These are phyloP conservation scores for Bruguiera sexangula DNA, from an alignment of 345 rosid species.

Conservation along the genomic window DNA sequence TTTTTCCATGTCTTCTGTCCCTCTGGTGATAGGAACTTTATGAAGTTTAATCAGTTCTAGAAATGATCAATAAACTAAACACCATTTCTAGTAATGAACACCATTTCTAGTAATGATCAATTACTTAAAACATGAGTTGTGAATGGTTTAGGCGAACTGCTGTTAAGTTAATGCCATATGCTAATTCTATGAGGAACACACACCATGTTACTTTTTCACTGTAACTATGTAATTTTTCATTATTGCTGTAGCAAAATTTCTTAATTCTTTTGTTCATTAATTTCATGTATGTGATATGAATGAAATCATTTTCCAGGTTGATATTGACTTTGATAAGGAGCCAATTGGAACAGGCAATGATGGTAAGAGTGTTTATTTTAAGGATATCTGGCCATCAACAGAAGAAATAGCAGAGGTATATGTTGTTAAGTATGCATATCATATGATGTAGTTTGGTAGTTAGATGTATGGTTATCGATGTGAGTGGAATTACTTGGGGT, in stretches of 20 bases:
- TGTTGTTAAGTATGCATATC: constrained; percentile 2
- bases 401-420: constrained; percentile 90
- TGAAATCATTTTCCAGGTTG: constrained; percentile 48
- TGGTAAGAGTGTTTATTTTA: constrained; percentile 71
- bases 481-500: constrained; percentile 15
- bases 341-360: constrained; percentile 87
- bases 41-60: background rate
- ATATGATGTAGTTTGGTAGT: background rate
- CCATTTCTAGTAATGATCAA: too few relatives aligned
- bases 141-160: background rate
- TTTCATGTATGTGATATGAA: background rate
- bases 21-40: background rate
- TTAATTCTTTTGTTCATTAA: background rate
- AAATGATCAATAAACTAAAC: background rate
- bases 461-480: constrained; percentile 1
- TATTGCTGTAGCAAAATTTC: background rate
- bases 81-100: too few relatives aligned
- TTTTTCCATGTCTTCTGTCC: background rate
- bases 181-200: background rate
- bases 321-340: constrained; percentile 86
- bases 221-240: background rate
- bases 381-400: constrained; percentile 90
- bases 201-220: background rate
- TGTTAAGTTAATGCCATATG: background rate
- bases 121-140: too few relatives aligned